Evolutionary conservation across 2,329 filamentous ascomycete genomes (phyloP), one percentile per base, ranked within the genome.

Genomic region (Ramularia collo-cygni): DNA sequence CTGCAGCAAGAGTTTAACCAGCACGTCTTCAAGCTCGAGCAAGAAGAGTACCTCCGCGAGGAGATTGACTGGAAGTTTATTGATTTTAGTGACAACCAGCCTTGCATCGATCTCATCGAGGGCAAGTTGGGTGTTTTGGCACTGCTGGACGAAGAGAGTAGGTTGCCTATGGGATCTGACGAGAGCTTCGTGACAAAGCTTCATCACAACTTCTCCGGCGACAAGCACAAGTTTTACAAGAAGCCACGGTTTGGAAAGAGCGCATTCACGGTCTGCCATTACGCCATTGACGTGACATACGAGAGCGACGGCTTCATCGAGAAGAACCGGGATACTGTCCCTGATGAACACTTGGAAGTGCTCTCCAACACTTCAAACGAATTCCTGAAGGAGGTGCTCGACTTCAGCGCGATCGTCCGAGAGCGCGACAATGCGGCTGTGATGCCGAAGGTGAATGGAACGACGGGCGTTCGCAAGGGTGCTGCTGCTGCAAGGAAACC

Each of bases 31-130:
- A 95, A 96, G 66, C 77, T 98, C 15, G 92, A 98, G 64, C 92
- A 98, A 63, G 92, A 98, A 62, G 92, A 98, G 65, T 98, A 98
- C 61, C 76, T 95, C 28, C 80, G 83, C 40, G 92, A 98, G 67
- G 75, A 96, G 68, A 98, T 98, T 51, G 89, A 96, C 67, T 98
- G 92, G 92, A 95, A 85, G 8, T 98, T 98, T 61, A 98, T 98
- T 61, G 92, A 98, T 62, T 98, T 98, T 65, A 94, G 90, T 4
- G 92, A 98, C 66, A 98, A 98, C 57, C 92, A 98, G 68, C 92
- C 92, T 13, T 98, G 92, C 69, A 98, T 98, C 56, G 92, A 98
- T 63, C 70, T 98, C 38, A 98, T 98, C 53, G 92, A 98, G 69
- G 90, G 88, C 53, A 96, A 94, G 64, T 77, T 98, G 53, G 92